Percentiles rank a stretch among this genome's conserved stretches.
Evolutionary conservation across 768 basidiomycete species (phyloP).

Genomic region (Cystofilobasidium macerans): DNA sequence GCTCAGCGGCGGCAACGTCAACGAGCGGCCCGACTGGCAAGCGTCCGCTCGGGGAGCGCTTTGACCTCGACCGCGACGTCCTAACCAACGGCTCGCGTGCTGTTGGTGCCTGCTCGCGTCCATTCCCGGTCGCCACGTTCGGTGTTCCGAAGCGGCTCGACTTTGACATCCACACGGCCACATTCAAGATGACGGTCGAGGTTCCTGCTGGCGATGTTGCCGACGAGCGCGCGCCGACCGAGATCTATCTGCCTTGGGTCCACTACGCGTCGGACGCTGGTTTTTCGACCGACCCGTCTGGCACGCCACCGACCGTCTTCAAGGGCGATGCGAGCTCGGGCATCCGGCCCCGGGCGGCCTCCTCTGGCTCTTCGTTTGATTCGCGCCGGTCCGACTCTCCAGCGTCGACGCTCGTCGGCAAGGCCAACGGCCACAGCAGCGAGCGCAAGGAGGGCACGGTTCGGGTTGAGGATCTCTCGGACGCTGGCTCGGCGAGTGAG

Average conservation of each 20-base stretch:
- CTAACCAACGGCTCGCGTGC: constrained; percentile 79
- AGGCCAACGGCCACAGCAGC: too few relatives aligned
- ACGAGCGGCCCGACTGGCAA: background rate
- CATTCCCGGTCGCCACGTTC: constrained; percentile 65
- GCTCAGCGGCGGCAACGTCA: background rate
- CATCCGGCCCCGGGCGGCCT: background rate
- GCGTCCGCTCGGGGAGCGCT: background rate
- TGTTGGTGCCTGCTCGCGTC: constrained; percentile 68
- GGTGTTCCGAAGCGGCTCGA: constrained; percentile 55
- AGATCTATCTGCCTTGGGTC: constrained; percentile 79
- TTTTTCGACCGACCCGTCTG: background rate
- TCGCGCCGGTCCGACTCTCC: background rate
- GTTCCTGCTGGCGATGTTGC: constrained; percentile 52
- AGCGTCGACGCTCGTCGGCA: too few relatives aligned
- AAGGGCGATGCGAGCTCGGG: background rate
- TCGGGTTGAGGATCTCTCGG: background rate
- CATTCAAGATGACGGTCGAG: constrained; percentile 57
- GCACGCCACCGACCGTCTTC: background rate
- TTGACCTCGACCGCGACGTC: constrained; percentile 40
- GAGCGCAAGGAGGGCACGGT: background rate
- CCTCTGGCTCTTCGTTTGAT: background rate
- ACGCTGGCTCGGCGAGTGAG: background rate
- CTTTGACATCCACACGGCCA: constrained; percentile 63
- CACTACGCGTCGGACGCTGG: constrained; percentile 57
- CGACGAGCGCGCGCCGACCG: constrained; percentile 53